A percentile compares a stretch with the other conserved stretches of the same genome.
Evolutionary conservation across 176 grass and related monocot genomes (phyloP).

Genomic region (Zea luxurians): DNA sequence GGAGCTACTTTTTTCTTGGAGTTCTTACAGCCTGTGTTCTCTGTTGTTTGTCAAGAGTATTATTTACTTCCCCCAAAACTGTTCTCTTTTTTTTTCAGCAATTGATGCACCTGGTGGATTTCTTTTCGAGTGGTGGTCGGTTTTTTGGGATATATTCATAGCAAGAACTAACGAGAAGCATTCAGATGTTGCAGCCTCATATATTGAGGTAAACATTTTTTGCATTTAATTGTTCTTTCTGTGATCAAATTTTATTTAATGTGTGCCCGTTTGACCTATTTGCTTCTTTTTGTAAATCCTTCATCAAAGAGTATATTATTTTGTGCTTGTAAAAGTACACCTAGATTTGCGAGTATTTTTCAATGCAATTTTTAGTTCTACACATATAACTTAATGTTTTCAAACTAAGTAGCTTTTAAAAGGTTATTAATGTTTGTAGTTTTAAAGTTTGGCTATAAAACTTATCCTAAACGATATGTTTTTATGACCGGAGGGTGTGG

Average conservation of each 20-base stretch:
- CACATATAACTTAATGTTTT: neutral
- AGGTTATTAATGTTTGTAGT: neutral
- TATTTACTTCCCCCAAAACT: conserved; percentile 13
- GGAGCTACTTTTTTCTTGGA: neutral
- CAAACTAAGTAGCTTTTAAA: neutral
- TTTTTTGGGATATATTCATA: conserved; percentile 99
- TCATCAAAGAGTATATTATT: neutral
- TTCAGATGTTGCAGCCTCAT: conserved; percentile 91
- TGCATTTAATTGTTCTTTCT: conserved; percentile 5
- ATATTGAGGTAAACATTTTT: conserved; percentile 71
- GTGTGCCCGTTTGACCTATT: neutral
- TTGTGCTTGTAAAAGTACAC: neutral
- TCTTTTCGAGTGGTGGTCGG: conserved; percentile 99
- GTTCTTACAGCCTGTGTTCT: conserved; percentile 2
- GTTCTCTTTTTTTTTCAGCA: conserved; percentile 47
- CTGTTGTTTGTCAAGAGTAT: conserved; percentile 9
- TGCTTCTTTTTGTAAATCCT: conserved; percentile 1
- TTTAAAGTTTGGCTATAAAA: neutral
- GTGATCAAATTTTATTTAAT: conserved; percentile 13
- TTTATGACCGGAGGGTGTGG: neutral
- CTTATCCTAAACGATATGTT: neutral
- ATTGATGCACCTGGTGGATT: conserved; percentile 99
- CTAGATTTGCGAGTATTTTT: neutral
- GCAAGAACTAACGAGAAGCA: conserved; percentile 99
- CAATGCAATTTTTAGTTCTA: neutral